Evolutionary conservation across 2,329 filamentous ascomycete species (phyloP).

Genomic region (Penicillium psychrosexuale): DNA sequence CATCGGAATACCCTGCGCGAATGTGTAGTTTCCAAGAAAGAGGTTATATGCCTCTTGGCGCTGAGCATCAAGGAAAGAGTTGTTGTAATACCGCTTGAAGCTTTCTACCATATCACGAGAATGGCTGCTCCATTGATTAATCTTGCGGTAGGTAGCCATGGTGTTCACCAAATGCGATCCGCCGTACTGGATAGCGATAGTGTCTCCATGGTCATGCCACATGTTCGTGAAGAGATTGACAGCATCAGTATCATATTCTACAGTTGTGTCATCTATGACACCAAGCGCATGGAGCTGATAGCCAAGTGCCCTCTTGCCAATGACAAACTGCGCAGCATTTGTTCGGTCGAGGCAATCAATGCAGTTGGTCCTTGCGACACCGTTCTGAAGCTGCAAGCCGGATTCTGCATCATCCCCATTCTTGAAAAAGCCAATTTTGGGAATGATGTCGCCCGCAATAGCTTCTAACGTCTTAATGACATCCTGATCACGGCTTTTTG

Average conservation of each 20-base stretch:
- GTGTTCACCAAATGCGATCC: constrained; percentile 97
- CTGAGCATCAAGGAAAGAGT: constrained; percentile 96
- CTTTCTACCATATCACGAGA: constrained; percentile 98
- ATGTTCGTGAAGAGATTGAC: constrained; percentile 97
- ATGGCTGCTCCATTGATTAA: constrained; percentile 97
- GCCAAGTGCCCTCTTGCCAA: constrained; percentile 88
- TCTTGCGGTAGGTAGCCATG: constrained; percentile 98
- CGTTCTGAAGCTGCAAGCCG: constrained; percentile 74
- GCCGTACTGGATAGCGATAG: constrained; percentile 95
- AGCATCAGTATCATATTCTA: constrained; percentile 93
- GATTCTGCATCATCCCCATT: constrained; percentile 73
- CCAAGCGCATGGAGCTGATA: constrained; percentile 90
- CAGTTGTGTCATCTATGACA: constrained; percentile 71
- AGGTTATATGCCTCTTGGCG: constrained; percentile 97
- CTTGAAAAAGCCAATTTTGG: constrained; percentile 87
- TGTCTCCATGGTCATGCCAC: constrained; percentile 97
- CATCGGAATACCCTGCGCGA: constrained; percentile 82
- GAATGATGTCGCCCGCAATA: constrained; percentile 84
- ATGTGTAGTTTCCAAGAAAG: constrained; percentile 95
- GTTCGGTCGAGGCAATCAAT: constrained; percentile 97
- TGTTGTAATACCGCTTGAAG: constrained; percentile 98
- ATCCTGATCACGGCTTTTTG: constrained; percentile 87
- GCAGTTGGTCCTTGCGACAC: constrained; percentile 91
- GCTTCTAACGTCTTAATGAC: constrained; percentile 88
- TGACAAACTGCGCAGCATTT: constrained; percentile 96